Base-by-base conservation (phyloP, 2,329 filamentous ascomycete genomes). In the Dendryphion nanum region DNA sequence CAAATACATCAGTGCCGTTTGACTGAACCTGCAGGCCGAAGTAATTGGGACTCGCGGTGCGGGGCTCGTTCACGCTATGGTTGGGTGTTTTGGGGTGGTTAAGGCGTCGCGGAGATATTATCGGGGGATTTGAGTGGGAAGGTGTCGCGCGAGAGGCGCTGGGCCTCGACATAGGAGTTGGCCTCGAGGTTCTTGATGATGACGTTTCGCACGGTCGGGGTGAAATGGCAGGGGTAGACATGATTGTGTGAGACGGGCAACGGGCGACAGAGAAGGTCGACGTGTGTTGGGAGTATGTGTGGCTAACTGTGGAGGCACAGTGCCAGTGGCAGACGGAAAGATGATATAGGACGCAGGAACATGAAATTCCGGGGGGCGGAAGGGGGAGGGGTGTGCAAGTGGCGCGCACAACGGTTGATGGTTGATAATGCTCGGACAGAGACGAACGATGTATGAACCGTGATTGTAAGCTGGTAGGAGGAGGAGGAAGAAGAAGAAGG, bases 11-110 rank as follows among this genome's bases (percentile, higher is more conserved):
- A 38, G 68, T 73, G n/a, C n/a, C n/a, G 31, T 70, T 66, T 15
- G 79, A 63, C 41, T 89, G 82, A 45, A 87, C 70, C 19, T 82
- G 73, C 42, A 94, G 79, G 39, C 86, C 86, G 62, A 95, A 95
- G 66, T 95, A 95, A 62, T 90, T 94, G 10, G 89, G 87, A 60
- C 87, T 91, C 17, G 75, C 63, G 4, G 59, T 64, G 30, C 53
- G 52, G 4, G 57, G 52, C n/a, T 56, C 49, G 32, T 63, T 60
- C 26, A 43, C 41, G 18, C 56, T 48, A 8, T 8, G 2, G 16
- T 30, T 30, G 10, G 63, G 60, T 4, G 61, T 57, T 39, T 59
- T 63, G 26, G 53, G 44, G n/a, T 62, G 47, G 26, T 61, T 61
- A 38, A 63, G 50, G 49, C 57, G 58, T 41, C 55, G 57, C 40